Evolutionary conservation across 352 stramenopile species (phyloP).

Genomic region (Phytophthora hybrid): DNA sequence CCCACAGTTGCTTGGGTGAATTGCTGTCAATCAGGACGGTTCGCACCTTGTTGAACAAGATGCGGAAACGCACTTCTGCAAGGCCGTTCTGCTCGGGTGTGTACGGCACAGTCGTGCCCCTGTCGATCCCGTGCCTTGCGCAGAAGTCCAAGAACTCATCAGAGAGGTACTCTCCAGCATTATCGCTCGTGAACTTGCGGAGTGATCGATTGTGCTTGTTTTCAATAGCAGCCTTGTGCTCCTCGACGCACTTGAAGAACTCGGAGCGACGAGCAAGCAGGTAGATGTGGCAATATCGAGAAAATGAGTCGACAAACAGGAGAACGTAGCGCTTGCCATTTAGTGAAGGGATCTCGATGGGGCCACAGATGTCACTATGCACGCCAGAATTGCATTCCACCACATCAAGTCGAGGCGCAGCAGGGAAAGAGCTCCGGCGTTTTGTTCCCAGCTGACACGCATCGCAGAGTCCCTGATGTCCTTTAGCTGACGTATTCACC

Average conservation of each 20-base stretch:
- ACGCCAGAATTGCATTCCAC: background rate
- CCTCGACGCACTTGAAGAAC: background rate
- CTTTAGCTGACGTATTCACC: background rate
- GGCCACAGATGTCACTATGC: background rate
- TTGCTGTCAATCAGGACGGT: constrained; percentile 1
- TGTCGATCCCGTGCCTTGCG: background rate
- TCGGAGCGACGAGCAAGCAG: background rate
- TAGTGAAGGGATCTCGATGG: background rate
- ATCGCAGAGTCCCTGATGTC: background rate
- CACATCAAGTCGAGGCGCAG: background rate
- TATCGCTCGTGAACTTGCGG: constrained; percentile 2
- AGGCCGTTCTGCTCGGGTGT: constrained; percentile 16
- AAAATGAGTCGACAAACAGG: constrained; percentile 12
- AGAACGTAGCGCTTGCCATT: constrained; percentile 11
- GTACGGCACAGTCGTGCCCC: background rate
- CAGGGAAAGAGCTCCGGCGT: background rate
- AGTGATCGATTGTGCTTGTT: constrained; percentile 1
- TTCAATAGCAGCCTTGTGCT: constrained; percentile 4
- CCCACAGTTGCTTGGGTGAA: constrained; percentile 11
- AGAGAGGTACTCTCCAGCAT: constrained; percentile 6
- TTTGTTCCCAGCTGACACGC: background rate
- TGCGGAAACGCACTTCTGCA: constrained; percentile 2
- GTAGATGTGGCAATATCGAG: constrained; percentile 3
- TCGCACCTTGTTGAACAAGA: constrained; percentile 2
- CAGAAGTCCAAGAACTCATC: background rate